Evolutionary conservation across 2,329 filamentous ascomycete species (phyloP), one percentile per base, ranked within the genome.

Genomic region (Penicillium expansum): DNA sequence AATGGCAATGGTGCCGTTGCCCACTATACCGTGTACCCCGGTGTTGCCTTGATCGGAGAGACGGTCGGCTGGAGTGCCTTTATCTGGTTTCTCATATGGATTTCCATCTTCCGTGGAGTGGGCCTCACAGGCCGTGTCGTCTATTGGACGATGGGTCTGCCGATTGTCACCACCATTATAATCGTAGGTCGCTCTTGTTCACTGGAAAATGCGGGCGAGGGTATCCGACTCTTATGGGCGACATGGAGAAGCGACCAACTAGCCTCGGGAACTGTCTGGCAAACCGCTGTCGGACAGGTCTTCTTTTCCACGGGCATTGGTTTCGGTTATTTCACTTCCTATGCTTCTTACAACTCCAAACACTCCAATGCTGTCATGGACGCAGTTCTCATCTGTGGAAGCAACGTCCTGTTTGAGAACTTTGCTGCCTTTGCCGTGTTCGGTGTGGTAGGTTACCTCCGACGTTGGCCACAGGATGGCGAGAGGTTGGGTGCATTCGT

Each of bases 91-190:
- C 68, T 85, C 1, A 79, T 85, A 62, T 85, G 82, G 81, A 62
- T 85, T 39, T 83, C 80, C 61, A 84, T 86, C 62, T 83, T 85
- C 69, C 79, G 82, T 35, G 80, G 84, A 7, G 82, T 85, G 20
- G 81, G 82, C 0, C 67, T 83, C 57, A 85, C 83, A 2, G 83
- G 83, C 2, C 78, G 82, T 6, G 83, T 84, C 10, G 82, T 84
- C 5, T 85, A 85, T 71, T 83, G 83, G 68, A 85, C 82, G n/a
- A 85, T 85, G 82, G 82, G 82, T 1, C 67, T 85, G 5, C 83
- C 83, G 0, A 83, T 85, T 48, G 72, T 83, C 56, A 80, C 82
- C 14, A 84, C 80, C 2, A 76, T 85, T 58, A 79, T 85, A 53
- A 75, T 85, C 27, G 77, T 85, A 45, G 83, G 81, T 18, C 78